These are phyloP conservation scores for Skeletonema menzelii DNA, from an alignment of 108 stramenopile genomes.

Conservation along the genomic window DNA sequence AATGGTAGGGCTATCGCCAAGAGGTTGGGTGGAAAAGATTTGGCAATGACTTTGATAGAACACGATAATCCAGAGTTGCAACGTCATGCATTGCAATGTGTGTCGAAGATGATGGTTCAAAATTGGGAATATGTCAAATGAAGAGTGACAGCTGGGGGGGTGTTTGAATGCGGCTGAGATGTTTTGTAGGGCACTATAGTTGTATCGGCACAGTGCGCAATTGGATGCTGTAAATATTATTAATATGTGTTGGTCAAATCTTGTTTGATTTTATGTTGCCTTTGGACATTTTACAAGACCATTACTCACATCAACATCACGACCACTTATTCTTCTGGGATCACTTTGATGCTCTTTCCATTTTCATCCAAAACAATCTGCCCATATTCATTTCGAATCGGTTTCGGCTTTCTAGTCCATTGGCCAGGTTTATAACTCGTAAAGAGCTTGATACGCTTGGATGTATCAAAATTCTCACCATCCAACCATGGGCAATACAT, in stretches of 20 bases:
- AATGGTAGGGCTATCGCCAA: conserved; percentile 82
- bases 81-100: conserved; percentile 86
- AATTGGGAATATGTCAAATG: conserved; percentile 65
- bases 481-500: conserved; percentile 39
- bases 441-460: conserved; percentile 25
- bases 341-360: conserved; percentile 40
- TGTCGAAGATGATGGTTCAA: conserved; percentile 92
- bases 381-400: conserved; percentile 32
- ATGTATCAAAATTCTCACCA: conserved; percentile 7
- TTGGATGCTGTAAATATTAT: neutral
- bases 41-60: conserved; percentile 84
- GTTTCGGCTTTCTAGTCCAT: conserved; percentile 47
- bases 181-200: neutral
- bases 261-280: neutral
- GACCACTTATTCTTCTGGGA: conserved; percentile 17
- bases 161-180: neutral
- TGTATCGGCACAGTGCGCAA: neutral
- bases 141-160: neutral
- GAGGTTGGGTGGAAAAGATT: conserved; percentile 83
- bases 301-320: too few relatives aligned
- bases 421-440: conserved; percentile 39
- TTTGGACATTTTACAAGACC: too few relatives aligned
- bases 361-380: conserved; percentile 42
- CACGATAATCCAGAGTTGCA: conserved; percentile 84
- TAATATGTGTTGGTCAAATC: neutral